Conservation (phyloP, 2,329 filamentous ascomycete species). For the Arthrinium puccinioides region DNA sequence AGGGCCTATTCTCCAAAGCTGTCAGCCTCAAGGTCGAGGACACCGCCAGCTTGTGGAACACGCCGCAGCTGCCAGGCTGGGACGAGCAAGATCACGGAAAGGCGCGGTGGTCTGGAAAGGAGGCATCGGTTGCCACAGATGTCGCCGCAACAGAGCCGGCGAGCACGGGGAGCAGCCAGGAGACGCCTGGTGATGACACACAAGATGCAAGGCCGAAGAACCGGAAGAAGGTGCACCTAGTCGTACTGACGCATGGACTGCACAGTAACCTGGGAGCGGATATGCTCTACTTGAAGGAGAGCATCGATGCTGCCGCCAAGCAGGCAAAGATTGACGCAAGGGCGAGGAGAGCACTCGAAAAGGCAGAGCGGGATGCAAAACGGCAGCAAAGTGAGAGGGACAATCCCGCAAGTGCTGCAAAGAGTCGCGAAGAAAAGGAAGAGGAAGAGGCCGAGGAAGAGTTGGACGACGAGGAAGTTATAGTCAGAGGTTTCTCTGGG, state of each 20-base stretch:
- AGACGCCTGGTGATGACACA: neutral
- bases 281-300: conserved; percentile 96
- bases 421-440: conserved; percentile 6
- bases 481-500: conserved; percentile 83
- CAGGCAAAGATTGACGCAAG: conserved; percentile 66
- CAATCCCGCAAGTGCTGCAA: neutral
- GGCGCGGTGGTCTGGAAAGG: conserved; percentile 16
- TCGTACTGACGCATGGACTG: conserved; percentile 86
- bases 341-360: conserved; percentile 47
- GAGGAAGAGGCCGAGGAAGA: conserved; percentile 39
- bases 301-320: conserved; percentile 77
- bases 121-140: conserved; percentile 11
- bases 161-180: conserved; percentile 7
- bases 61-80: conserved; percentile 70
- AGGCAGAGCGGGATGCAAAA: conserved; percentile 23
- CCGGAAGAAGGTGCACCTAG: conserved; percentile 77
- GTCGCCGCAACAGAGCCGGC: conserved; percentile 7
- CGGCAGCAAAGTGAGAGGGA: conserved; percentile 10
- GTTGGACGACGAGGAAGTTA: conserved; percentile 73
- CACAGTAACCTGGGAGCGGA: conserved; percentile 95
- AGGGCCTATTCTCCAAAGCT: conserved; percentile 79
- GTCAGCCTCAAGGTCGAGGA: conserved; percentile 76
- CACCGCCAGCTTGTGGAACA: conserved; percentile 86
- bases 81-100: conserved; percentile 31
- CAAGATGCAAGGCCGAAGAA: conserved; percentile 5